Percentiles rank a stretch among this genome's conserved stretches.
phyloP scores from a whole-genome alignment of 495 filamentous ascomycete species.

The Usnea hakonensis region DNA sequence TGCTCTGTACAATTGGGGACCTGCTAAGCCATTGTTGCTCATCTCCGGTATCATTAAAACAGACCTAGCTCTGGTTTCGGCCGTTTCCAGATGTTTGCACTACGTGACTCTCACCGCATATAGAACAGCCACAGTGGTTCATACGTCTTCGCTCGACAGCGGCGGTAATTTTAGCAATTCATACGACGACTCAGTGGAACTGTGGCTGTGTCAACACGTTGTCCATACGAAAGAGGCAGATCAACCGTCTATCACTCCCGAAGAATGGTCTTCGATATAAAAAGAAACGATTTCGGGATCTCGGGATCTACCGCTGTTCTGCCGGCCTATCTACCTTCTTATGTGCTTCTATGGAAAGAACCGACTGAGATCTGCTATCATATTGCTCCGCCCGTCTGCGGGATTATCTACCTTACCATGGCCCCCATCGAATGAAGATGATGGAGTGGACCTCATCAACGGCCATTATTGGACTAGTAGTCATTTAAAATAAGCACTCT shows the following conservation, averaged over 20 bases:
- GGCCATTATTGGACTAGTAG: neutral
- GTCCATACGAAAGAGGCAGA: neutral
- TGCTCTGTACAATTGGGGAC: too few relatives aligned
- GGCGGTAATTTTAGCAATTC: neutral
- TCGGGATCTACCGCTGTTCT: slow-evolving; percentile 10
- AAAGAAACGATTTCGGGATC: neutral
- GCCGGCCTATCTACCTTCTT: slow-evolving; percentile 8
- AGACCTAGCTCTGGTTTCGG: neutral
- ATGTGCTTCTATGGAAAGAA: neutral
- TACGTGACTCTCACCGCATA: too few relatives aligned
- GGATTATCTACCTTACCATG: slow-evolving; percentile 8
- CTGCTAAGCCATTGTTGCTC: neutral
- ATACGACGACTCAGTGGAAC: neutral
- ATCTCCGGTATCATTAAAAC: neutral
- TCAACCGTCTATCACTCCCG: neutral
- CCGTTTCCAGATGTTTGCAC: too few relatives aligned
- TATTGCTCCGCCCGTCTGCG: slow-evolving; percentile 1
- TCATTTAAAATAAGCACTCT: too few relatives aligned
- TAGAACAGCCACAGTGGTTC: too few relatives aligned
- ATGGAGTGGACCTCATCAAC: too few relatives aligned
- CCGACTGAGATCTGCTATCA: neutral
- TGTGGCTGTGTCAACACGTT: neutral
- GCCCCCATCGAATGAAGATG: slow-evolving; percentile 1
- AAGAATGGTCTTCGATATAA: neutral
- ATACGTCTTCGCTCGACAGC: neutral